Base-by-base conservation (phyloP, 306 rosid species). In the Betula pendula region DNA sequence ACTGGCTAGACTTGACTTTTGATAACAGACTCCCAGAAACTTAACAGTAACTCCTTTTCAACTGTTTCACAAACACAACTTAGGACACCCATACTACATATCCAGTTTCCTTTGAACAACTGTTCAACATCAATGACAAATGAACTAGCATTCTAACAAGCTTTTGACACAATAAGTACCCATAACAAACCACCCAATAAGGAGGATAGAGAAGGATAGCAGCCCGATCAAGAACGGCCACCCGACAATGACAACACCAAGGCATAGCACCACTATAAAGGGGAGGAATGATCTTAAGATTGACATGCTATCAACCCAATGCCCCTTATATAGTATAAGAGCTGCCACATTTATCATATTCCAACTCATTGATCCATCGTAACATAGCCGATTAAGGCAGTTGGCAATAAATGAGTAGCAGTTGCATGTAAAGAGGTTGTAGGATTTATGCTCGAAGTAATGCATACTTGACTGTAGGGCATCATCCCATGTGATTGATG, bases 361-460 rank as follows among this genome's bases (percentile, higher is more conserved):
- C 99, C 99, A 96, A 59, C 71, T 77, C 97, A 92, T 88, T 71
- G 97, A 92, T 65, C 96, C 94, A 27, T 87, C 78, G 2, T 91
- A 96, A 75, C 90, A 77, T 1, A 91, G 50, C 76, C 96, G 93
- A 72, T 92, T 96, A 77, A 96, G 84, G 81, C 90, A 83, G 81
- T 92, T 88, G 7, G 96, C 97, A 2, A 81, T 96, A 22, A 91
- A 96, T 0, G 90, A 96, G 82, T 96, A 85, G 75, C 90, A 72
- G 89, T 90, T 96, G 87, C 99, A 96, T 0, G 96, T 96, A 87
- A 96, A 92, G 50, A 90, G 87, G 81, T 96, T 96, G 94, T 96
- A 85, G 49, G 86, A 86, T 80, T 84, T 91, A 70, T 68, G 87
- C 87, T 96, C 98, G 20, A 86, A 91, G 78, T 78, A 17, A 3